Evolutionary conservation across 2,329 filamentous ascomycete species (phyloP).

Genomic region (Colletotrichum lentis): DNA sequence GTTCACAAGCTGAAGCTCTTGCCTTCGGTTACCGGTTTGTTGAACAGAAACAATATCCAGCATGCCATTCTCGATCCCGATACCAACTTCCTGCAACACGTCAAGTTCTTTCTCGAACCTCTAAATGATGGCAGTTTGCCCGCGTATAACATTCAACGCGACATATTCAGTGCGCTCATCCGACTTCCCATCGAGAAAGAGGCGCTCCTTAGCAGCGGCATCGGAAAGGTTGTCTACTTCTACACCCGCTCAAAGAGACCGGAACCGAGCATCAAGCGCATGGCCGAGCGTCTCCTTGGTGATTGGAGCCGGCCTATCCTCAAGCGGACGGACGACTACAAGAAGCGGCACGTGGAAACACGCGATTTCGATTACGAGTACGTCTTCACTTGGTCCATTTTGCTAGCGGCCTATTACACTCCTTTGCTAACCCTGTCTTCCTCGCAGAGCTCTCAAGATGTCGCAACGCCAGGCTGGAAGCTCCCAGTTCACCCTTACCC

Average conservation of each 20-base stretch:
- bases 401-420: conserved; percentile 9
- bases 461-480: conserved; percentile 57
- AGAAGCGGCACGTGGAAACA: conserved; percentile 76
- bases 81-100: conserved; percentile 91
- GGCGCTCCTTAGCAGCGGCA: conserved; percentile 85
- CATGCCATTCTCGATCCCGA: conserved; percentile 90
- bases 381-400: conserved; percentile 42
- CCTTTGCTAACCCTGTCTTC: conserved; percentile 29
- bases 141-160: conserved; percentile 96
- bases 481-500: conserved; percentile 60
- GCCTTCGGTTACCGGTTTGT: conserved; percentile 84
- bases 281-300: conserved; percentile 88
- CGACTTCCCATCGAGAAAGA: conserved; percentile 92
- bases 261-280: conserved; percentile 87
- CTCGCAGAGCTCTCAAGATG: conserved; percentile 60
- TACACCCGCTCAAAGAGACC: conserved; percentile 95
- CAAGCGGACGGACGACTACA: conserved; percentile 93
- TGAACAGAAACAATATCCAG: conserved; percentile 89
- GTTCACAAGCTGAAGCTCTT: conserved; percentile 93
- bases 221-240: conserved; percentile 95
- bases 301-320: conserved; percentile 97
- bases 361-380: conserved; percentile 72
- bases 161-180: conserved; percentile 83
- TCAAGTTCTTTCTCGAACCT: conserved; percentile 97
- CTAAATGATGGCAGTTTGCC: conserved; percentile 92